phyloP scores from a whole-genome alignment of 352 stramenopile species.

The Pythium phragmiticola region DNA sequence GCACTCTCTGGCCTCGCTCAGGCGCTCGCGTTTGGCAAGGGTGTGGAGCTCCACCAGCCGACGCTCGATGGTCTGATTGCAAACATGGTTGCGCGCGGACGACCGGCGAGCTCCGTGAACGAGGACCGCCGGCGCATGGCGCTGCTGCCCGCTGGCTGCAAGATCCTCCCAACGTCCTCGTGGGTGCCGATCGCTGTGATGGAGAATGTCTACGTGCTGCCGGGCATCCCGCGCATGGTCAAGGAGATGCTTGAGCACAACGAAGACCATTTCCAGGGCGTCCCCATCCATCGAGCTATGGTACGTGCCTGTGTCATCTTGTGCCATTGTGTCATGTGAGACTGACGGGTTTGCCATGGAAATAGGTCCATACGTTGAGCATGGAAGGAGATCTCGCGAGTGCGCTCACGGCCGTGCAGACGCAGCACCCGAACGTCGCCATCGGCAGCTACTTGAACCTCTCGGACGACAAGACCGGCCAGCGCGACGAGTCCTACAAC shows the following conservation, averaged over 20 bases:
- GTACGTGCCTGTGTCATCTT: slow-evolving; percentile 33
- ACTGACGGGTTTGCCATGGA: not conserved
- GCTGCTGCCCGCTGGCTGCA: slow-evolving; percentile 56
- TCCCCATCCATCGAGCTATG: slow-evolving; percentile 73
- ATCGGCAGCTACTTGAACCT: slow-evolving; percentile 88
- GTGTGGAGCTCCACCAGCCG: slow-evolving; percentile 64
- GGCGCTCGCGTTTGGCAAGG: slow-evolving; percentile 72
- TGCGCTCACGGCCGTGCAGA: slow-evolving; percentile 61
- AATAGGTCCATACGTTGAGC: slow-evolving; percentile 64
- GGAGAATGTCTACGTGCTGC: slow-evolving; percentile 84
- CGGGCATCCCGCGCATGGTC: slow-evolving; percentile 79
- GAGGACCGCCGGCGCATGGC: slow-evolving; percentile 75
- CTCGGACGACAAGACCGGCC: slow-evolving; percentile 53
- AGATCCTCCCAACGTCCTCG: slow-evolving; percentile 47
- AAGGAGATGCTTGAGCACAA: slow-evolving; percentile 80
- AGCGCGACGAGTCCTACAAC: slow-evolving; percentile 61
- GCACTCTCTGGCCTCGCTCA: slow-evolving; percentile 16
- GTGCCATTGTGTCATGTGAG: no score
- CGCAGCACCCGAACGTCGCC: slow-evolving; percentile 57
- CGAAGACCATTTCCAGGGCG: slow-evolving; percentile 73
- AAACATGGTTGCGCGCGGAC: slow-evolving; percentile 35
- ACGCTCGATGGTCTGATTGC: slow-evolving; percentile 59
- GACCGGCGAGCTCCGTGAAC: slow-evolving; percentile 46
- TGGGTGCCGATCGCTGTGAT: slow-evolving; percentile 80
- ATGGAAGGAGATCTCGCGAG: slow-evolving; percentile 70